phyloP scores from a whole-genome alignment of 208 protist species.

The Tritrichomonas foetus region DNA sequence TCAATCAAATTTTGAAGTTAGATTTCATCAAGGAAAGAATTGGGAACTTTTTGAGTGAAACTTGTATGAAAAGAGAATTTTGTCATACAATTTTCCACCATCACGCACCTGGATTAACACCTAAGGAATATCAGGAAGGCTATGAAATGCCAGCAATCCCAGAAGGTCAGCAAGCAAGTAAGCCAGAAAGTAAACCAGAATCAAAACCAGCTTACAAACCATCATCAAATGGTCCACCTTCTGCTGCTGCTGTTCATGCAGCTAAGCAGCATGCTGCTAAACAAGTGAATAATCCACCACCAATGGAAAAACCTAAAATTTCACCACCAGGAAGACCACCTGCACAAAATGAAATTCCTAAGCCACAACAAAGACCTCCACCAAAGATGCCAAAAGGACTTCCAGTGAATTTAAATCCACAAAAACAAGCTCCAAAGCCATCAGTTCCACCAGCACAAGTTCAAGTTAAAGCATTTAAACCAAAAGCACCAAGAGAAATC shows the following conservation, averaged over 20 bases:
- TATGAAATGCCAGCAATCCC: background rate
- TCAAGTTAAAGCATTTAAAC: background rate
- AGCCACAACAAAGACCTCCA: background rate
- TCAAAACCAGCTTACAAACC: background rate
- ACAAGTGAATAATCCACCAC: background rate
- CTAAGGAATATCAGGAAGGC: background rate
- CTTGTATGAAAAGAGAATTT: background rate
- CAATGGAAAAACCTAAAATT: background rate
- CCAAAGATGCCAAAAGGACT: background rate
- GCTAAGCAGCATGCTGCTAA: background rate
- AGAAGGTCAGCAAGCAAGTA: background rate
- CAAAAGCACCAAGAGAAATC: background rate
- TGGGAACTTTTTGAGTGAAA: background rate
- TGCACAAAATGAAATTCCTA: background rate
- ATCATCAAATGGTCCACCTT: background rate
- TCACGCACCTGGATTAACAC: background rate
- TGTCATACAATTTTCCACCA: background rate
- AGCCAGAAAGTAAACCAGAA: background rate
- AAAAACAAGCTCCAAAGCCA: background rate
- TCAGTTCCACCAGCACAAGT: background rate
- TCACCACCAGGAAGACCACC: background rate
- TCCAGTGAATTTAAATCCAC: background rate
- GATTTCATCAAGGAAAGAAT: background rate
- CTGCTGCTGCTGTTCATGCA: background rate
- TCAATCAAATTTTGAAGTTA: slow-evolving; percentile 14